Evolutionary conservation across 2,329 filamentous ascomycete species (phyloP).

Genomic region (Colletotrichum filicis): DNA sequence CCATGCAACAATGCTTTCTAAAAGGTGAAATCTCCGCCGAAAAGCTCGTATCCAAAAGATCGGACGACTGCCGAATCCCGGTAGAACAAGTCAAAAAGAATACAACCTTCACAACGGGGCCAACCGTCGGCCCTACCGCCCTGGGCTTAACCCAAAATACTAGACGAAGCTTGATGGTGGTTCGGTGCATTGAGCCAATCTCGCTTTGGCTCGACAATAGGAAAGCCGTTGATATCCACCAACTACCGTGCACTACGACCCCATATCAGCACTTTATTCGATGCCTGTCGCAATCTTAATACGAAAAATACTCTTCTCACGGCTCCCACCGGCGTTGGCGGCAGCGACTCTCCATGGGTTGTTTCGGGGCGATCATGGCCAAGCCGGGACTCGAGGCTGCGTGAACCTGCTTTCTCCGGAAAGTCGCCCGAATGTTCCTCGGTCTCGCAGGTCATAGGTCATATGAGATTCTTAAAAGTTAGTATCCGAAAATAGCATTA

Average conservation of each 20-base stretch:
- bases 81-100: background rate
- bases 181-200: slow-evolving; percentile 9
- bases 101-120: background rate
- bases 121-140: background rate
- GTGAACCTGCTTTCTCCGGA: background rate
- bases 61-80: slow-evolving; percentile 16
- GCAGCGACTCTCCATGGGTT: background rate
- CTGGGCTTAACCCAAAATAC: background rate
- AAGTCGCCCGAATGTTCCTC: background rate
- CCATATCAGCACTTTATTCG: background rate
- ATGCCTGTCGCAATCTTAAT: slow-evolving; percentile 13
- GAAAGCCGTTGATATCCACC: slow-evolving; percentile 10
- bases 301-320: slow-evolving; percentile 16
- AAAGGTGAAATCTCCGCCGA: background rate
- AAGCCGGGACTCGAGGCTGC: background rate
- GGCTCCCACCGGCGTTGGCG: background rate
- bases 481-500: slow-evolving; percentile 18
- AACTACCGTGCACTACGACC: background rate
- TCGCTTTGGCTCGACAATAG: background rate
- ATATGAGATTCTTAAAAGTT: background rate
- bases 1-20: background rate
- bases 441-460: background rate
- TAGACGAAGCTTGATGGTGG: background rate
- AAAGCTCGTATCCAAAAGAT: slow-evolving; percentile 29
- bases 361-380: background rate